Percentiles rank a stretch among this genome's conserved stretches.
Evolutionary conservation across 345 rosid genomes (phyloP).

Genomic region (Dimocarpus longan): DNA sequence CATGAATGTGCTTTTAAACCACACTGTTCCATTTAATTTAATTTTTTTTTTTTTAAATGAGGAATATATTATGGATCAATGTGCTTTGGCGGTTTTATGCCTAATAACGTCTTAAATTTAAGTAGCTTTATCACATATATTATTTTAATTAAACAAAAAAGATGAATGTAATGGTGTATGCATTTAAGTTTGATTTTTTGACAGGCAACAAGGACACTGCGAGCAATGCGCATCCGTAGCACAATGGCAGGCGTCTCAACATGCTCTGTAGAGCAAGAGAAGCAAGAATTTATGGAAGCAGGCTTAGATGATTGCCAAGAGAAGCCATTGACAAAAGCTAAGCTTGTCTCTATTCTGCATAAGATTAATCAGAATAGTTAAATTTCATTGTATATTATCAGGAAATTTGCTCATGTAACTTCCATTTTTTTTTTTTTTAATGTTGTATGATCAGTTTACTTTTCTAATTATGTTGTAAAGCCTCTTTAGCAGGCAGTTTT

Average conservation of each 20-base stretch:
- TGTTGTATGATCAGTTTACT: too few species aligned
- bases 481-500: too few species aligned
- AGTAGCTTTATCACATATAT: too few species aligned
- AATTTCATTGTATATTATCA: background rate
- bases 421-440: too few species aligned
- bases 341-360: slow-evolving; percentile 53
- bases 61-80: too few species aligned
- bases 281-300: slow-evolving; percentile 65
- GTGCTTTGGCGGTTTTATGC: too few species aligned
- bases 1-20: background rate
- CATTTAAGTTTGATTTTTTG: background rate
- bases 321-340: slow-evolving; percentile 76
- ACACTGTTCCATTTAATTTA: background rate
- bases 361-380: slow-evolving; percentile 26
- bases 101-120: too few species aligned
- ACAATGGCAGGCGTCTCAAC: slow-evolving; percentile 72
- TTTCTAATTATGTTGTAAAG: too few species aligned
- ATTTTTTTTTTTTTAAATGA: background rate
- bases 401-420: too few species aligned
- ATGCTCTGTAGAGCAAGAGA: slow-evolving; percentile 38
- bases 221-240: slow-evolving; percentile 74
- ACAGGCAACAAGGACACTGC: slow-evolving; percentile 67
- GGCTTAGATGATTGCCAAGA: slow-evolving; percentile 77
- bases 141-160: too few species aligned
- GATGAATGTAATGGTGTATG: background rate